Percentiles rank a stretch among this genome's conserved stretches.
Conservation (phyloP, 148 eudicot species). For the Fallopia convolvulus region DNA sequence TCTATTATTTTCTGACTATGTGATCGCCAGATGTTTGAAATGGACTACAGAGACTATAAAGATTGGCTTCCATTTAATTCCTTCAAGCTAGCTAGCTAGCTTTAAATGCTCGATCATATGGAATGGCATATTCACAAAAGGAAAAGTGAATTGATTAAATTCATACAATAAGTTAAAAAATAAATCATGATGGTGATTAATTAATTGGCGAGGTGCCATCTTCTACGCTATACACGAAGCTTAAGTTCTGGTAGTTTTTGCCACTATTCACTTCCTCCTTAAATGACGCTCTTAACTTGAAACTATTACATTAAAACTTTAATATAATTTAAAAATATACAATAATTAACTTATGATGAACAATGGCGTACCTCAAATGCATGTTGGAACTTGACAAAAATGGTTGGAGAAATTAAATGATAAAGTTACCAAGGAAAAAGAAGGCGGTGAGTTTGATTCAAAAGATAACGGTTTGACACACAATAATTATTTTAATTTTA, state of each 20-base stretch:
- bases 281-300: background rate
- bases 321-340: background rate
- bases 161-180: too few species aligned
- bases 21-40: background rate
- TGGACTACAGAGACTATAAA: background rate
- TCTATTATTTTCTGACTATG: background rate
- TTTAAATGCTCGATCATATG: background rate
- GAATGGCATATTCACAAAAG: background rate
- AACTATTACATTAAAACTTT: too few species aligned
- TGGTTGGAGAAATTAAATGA: background rate
- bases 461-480: too few species aligned
- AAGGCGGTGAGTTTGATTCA: too few species aligned
- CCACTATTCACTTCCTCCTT: slow-evolving; percentile 2
- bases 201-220: background rate
- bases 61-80: background rate
- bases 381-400: background rate
- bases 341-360: background rate
- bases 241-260: background rate
- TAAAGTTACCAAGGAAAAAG: too few species aligned
- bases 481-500: too few species aligned
- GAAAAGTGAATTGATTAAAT: too few species aligned
- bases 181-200: background rate
- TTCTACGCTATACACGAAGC: background rate
- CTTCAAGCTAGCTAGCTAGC: background rate
- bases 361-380: background rate